Conservation (phyloP, 2,329 filamentous ascomycete genomes). For the Sporothrix luriei region DNA sequence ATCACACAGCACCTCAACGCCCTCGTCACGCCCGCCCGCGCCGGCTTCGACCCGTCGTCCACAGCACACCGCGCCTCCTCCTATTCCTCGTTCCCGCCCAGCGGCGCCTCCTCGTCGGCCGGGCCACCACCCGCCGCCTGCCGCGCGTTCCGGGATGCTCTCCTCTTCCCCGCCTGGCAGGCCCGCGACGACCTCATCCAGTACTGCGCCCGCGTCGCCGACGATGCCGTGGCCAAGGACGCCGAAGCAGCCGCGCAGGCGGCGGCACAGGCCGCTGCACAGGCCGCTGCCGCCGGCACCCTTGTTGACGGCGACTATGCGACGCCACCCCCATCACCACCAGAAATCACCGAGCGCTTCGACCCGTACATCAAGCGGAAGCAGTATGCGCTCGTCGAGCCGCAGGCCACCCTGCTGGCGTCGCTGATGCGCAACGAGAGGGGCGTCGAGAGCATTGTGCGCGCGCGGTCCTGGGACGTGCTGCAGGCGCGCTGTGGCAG, state of each 20-base stretch:
- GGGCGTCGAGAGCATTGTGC: conserved; percentile 75
- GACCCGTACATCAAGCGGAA: conserved; percentile 86
- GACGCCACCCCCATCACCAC: neutral
- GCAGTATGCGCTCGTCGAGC: conserved; percentile 77
- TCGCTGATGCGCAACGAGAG: conserved; percentile 72
- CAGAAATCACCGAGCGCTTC: conserved; percentile 78
- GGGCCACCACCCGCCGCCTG: conserved; percentile 67
- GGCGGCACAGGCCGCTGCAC: neutral
- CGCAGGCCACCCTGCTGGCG: conserved; percentile 78
- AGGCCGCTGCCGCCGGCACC: neutral
- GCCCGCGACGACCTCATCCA: conserved; percentile 77
- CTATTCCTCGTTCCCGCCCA: conserved; percentile 56
- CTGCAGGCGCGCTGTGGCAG: conserved; percentile 71
- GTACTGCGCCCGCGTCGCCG: conserved; percentile 84
- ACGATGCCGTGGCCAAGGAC: conserved; percentile 57
- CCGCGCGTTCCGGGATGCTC: conserved; percentile 69
- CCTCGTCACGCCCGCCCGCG: conserved; percentile 71
- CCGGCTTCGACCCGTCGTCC: conserved; percentile 76
- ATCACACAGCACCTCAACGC: conserved; percentile 94
- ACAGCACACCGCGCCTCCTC: conserved; percentile 65
- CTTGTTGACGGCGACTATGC: neutral
- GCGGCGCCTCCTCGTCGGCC: conserved; percentile 57
- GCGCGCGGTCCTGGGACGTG: conserved; percentile 78
- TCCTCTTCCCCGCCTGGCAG: conserved; percentile 89
- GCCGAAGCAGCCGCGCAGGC: conserved; percentile 48